Percentiles rank a stretch among this genome's conserved stretches.
phyloP scores from a whole-genome alignment of 1,284 basidiomycete species.

The Cryptococcus floricola region DNA sequence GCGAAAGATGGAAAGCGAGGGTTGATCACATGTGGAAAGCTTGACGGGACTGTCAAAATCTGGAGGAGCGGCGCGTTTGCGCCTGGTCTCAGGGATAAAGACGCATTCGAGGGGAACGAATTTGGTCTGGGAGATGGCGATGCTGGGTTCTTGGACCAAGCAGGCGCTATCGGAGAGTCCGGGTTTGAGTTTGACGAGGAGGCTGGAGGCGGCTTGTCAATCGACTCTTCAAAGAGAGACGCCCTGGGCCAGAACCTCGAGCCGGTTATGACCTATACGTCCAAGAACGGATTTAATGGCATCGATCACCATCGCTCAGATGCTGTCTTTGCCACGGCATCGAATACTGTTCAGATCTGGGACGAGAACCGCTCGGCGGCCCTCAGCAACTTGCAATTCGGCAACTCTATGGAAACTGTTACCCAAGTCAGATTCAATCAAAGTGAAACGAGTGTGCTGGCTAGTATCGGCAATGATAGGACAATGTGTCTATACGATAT shows the following conservation, averaged over 20 bases:
- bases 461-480: conserved; percentile 87
- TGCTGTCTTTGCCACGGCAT: conserved; percentile 87
- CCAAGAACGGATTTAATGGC: conserved; percentile 83
- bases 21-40: conserved; percentile 77
- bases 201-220: conserved; percentile 42
- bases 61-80: conserved; percentile 61
- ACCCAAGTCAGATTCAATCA: conserved; percentile 87
- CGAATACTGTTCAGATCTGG: conserved; percentile 92
- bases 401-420: conserved; percentile 79
- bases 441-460: conserved; percentile 87
- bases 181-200: conserved; percentile 38
- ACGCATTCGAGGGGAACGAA: conserved; percentile 43
- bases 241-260: conserved; percentile 39
- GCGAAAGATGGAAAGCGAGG: conserved; percentile 56
- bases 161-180: conserved; percentile 43
- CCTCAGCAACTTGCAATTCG: conserved; percentile 75
- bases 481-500: conserved; percentile 96
- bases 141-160: conserved; percentile 32
- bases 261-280: conserved; percentile 70
- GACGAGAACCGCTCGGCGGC: conserved; percentile 84
- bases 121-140: conserved; percentile 31
- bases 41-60: conserved; percentile 85
- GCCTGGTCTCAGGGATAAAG: conserved; percentile 41
- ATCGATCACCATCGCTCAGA: conserved; percentile 90
- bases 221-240: conserved; percentile 43